Conservation (phyloP, 495 filamentous ascomycete species). For the Cladorrhinum samala region DNA sequence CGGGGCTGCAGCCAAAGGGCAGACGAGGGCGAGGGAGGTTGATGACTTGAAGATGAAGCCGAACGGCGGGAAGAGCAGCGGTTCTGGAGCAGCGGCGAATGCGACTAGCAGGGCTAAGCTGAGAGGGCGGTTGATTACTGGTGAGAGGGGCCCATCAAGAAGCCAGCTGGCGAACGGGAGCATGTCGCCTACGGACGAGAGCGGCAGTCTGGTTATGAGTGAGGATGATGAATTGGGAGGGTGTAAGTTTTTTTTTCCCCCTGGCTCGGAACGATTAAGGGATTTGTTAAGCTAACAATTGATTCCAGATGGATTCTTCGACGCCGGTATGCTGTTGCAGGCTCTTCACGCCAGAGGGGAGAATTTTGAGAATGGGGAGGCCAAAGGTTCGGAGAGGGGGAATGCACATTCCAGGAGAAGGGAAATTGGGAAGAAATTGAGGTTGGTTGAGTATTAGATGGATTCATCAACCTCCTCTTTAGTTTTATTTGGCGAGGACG, state of each 20-base stretch:
- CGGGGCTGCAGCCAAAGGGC: slow-evolving; percentile 16
- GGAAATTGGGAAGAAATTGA: slow-evolving; percentile 74
- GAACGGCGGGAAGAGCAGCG: too few species aligned
- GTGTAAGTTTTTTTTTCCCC: slow-evolving; percentile 57
- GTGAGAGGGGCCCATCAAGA: too few species aligned
- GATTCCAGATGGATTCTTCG: slow-evolving; percentile 82
- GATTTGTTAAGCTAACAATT: not conserved
- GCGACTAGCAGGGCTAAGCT: slow-evolving; percentile 39
- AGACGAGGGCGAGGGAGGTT: slow-evolving; percentile 39
- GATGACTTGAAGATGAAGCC: slow-evolving; percentile 20
- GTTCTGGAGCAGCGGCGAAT: too few species aligned
- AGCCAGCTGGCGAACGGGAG: slow-evolving; percentile 39
- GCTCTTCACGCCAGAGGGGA: slow-evolving; percentile 62
- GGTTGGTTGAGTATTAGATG: slow-evolving; percentile 63
- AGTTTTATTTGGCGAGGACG: too few species aligned
- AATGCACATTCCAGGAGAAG: slow-evolving; percentile 47
- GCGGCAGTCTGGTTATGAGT: slow-evolving; percentile 49
- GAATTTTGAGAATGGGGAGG: slow-evolving; percentile 34
- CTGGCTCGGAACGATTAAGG: not conserved
- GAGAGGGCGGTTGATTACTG: slow-evolving; percentile 52
- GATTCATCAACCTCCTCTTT: too few species aligned
- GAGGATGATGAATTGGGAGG: slow-evolving; percentile 89
- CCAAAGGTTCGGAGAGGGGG: slow-evolving; percentile 41
- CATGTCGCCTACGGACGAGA: slow-evolving; percentile 49
- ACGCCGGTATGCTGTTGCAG: slow-evolving; percentile 86